Conservation (phyloP, 2,329 filamentous ascomycete species). For the Phyllosticta citrichinensis region DNA sequence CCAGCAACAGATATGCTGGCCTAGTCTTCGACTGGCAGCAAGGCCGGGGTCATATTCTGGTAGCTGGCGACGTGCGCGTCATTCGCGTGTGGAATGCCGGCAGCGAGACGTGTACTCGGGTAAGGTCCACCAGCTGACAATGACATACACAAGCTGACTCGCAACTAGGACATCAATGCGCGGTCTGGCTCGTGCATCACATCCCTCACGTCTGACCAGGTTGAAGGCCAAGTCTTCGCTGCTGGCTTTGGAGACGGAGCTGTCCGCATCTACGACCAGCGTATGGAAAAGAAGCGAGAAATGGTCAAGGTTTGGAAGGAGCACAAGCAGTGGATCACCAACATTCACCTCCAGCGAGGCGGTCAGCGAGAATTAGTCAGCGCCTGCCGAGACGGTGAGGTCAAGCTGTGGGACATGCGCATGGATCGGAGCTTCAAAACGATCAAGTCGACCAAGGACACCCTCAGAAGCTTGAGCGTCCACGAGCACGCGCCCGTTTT, state of each 20-base stretch:
- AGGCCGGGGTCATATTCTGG: conserved; percentile 87
- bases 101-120: conserved; percentile 77
- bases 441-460: conserved; percentile 65
- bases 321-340: conserved; percentile 90
- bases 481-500: conserved; percentile 97
- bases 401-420: conserved; percentile 92
- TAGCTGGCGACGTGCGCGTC: conserved; percentile 89
- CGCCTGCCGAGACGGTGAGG: conserved; percentile 83
- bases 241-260: conserved; percentile 95
- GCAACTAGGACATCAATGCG: conserved; percentile 68
- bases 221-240: conserved; percentile 91
- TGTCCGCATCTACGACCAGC: conserved; percentile 86
- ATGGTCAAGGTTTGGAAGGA: conserved; percentile 98
- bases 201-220: conserved; percentile 91
- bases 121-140: conserved; percentile 24
- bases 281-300: conserved; percentile 69
- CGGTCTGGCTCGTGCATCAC: conserved; percentile 93
- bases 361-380: conserved; percentile 85
- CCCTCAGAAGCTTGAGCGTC: conserved; percentile 75
- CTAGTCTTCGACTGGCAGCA: conserved; percentile 99
- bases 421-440: conserved; percentile 68
- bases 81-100: conserved; percentile 95
- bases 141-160: not conserved
- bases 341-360: conserved; percentile 92
- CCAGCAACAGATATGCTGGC: conserved; percentile 86